These are phyloP conservation scores for Voacanga thouarsii DNA, from an alignment of 257 asterid genomes.

Conservation along the genomic window DNA sequence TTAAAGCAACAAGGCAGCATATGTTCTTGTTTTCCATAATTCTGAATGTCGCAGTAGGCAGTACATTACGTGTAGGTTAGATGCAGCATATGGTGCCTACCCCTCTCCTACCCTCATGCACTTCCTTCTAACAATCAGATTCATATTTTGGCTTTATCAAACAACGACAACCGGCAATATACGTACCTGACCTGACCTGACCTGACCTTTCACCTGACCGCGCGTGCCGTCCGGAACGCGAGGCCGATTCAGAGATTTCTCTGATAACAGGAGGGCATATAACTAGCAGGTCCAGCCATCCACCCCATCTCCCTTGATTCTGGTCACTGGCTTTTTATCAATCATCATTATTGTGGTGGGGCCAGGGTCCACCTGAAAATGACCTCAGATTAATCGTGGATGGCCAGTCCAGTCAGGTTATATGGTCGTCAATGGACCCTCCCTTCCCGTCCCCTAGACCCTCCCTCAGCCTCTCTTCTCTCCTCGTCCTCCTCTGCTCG, in stretches of 20 bases:
- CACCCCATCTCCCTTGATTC: slow-evolving; percentile 7
- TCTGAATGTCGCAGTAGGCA: slow-evolving; percentile 10
- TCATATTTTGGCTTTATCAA: slow-evolving; percentile 7
- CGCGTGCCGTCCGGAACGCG: slow-evolving; percentile 88
- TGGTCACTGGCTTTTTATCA: slow-evolving; percentile 26
- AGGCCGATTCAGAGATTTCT: slow-evolving; percentile 23
- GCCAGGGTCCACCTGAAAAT: slow-evolving; percentile 31
- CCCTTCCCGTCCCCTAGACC: slow-evolving; percentile 27
- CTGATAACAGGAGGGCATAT: slow-evolving; percentile 15
- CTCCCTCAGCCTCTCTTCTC: slow-evolving; percentile 26
- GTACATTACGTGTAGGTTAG: not conserved
- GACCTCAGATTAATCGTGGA: slow-evolving; percentile 41
- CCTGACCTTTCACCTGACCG: slow-evolving; percentile 43
- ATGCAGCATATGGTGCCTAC: not conserved
- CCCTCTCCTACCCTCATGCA: not conserved
- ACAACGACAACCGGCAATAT: slow-evolving; percentile 16
- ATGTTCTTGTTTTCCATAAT: not conserved
- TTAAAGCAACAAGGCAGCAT: not conserved
- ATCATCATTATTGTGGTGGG: slow-evolving; percentile 28
- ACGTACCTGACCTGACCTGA: slow-evolving; percentile 38
- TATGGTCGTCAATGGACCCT: slow-evolving; percentile 18
- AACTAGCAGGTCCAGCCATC: not conserved
- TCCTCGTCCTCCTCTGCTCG: slow-evolving; percentile 14
- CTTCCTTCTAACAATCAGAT: slow-evolving; percentile 3
- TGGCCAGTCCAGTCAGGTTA: slow-evolving; percentile 21